phyloP scores from a whole-genome alignment of 148 eudicot genomes.

The Heliamphora exappendiculata region DNA sequence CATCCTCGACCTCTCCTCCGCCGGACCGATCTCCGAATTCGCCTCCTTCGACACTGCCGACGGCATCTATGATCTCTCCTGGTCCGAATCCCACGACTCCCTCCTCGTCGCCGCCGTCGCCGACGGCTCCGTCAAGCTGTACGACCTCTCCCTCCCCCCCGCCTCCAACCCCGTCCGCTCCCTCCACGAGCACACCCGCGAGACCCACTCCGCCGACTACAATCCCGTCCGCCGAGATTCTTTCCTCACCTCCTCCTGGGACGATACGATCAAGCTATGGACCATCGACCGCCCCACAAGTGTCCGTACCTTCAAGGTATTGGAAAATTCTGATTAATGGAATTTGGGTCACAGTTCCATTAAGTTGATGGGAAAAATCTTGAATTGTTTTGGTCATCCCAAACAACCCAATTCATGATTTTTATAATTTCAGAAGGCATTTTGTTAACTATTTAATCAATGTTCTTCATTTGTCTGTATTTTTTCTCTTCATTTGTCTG shows the following conservation, averaged over 20 bases:
- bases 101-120: conserved; percentile 79
- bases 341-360: neutral
- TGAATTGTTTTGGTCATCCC: neutral
- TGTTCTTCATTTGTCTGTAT: neutral
- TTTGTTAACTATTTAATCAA: neutral
- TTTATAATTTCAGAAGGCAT: neutral
- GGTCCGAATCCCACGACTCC: conserved; percentile 90
- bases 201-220: conserved; percentile 68
- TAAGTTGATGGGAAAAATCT: neutral
- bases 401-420: too few species aligned
- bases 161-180: conserved; percentile 66
- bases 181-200: conserved; percentile 77
- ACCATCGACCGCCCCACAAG: conserved; percentile 73
- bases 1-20: conserved; percentile 59
- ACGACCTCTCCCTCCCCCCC: conserved; percentile 79
- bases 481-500: too few species aligned
- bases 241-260: conserved; percentile 79
- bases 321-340: neutral
- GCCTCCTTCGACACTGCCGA: conserved; percentile 91
- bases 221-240: conserved; percentile 77
- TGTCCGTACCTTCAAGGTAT: conserved; percentile 62
- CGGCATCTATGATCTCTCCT: conserved; percentile 84
- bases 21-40: conserved; percentile 42
- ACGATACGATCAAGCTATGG: conserved; percentile 88
- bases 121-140: conserved; percentile 79